Conservation (phyloP, 129 eudicot species). For the Daucus carota region DNA sequence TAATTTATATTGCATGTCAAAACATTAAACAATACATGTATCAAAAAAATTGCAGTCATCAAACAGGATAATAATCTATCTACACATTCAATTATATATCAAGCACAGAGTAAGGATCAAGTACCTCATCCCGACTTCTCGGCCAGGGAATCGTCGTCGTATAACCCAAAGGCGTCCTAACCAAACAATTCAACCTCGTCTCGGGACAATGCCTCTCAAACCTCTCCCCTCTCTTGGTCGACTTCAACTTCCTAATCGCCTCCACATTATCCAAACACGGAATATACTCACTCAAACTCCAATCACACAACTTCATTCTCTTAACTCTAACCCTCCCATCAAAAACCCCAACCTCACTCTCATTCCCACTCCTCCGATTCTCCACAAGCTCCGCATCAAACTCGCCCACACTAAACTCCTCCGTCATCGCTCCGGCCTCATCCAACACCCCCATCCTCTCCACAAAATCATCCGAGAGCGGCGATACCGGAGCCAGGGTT, state of each 20-base stretch:
- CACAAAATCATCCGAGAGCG: constrained; percentile 23
- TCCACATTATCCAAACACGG: constrained; percentile 88
- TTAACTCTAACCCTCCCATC: constrained; percentile 35
- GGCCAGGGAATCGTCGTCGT: constrained; percentile 81
- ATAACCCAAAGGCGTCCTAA: constrained; percentile 77
- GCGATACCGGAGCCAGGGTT: constrained; percentile 6
- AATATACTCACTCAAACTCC: constrained; percentile 78
- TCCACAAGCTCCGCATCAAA: constrained; percentile 58
- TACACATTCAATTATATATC: neutral
- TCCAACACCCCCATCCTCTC: constrained; percentile 74
- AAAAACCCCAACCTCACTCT: constrained; percentile 12
- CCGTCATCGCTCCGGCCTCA: constrained; percentile 73
- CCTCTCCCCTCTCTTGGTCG: constrained; percentile 77
- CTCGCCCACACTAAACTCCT: constrained; percentile 83
- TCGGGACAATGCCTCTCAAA: constrained; percentile 94
- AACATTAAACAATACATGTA: neutral
- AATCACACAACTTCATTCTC: constrained; percentile 55
- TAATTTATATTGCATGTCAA: no score
- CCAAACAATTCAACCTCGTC: constrained; percentile 62
- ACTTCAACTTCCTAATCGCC: constrained; percentile 52
- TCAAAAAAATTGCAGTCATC: neutral
- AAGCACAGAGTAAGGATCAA: neutral
- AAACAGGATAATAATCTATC: neutral
- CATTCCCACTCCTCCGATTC: constrained; percentile 35
- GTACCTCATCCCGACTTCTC: constrained; percentile 82